phyloP scores from a whole-genome alignment of 805 yeast genomes.

The Candida tammaniensis region DNA sequence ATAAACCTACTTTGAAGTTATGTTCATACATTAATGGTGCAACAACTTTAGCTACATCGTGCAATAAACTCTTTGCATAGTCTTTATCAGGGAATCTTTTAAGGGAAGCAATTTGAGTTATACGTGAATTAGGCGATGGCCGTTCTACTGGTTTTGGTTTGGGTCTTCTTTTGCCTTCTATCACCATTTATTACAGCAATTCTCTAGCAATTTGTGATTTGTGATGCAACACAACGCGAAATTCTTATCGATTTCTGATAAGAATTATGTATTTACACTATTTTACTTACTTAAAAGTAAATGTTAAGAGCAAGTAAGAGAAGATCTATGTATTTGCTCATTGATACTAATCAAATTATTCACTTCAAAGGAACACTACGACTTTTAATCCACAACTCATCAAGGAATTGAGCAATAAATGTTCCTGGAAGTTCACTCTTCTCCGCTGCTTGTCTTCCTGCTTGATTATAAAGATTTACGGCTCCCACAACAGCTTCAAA shows the following conservation, averaged over 20 bases:
- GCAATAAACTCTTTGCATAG: conserved; percentile 49
- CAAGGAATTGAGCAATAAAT: conserved; percentile 48
- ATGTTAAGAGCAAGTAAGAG: no score
- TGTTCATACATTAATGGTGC: conserved; percentile 76
- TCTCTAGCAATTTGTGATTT: no score
- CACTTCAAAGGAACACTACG: no score
- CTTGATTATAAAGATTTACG: conserved; percentile 54
- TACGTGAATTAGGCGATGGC: conserved; percentile 36
- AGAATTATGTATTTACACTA: no score
- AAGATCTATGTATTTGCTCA: no score
- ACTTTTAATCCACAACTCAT: no score
- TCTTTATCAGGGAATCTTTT: conserved; percentile 36
- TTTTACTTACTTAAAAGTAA: no score
- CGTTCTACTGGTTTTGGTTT: conserved; percentile 12
- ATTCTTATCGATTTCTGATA: no score
- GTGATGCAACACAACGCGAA: no score
- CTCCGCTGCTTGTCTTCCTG: conserved; percentile 54
- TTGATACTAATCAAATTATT: no score
- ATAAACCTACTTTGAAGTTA: conserved; percentile 59
- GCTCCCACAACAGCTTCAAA: conserved; percentile 54
- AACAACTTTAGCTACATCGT: conserved; percentile 65
- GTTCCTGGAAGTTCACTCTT: conserved; percentile 50
- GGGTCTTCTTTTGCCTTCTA: conserved; percentile 6
- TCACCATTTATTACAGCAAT: conserved; percentile 7
- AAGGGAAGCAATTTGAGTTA: conserved; percentile 36